phyloP scores from a whole-genome alignment of 495 filamentous ascomycete species.

The Lasiosphaeria miniovina region DNA sequence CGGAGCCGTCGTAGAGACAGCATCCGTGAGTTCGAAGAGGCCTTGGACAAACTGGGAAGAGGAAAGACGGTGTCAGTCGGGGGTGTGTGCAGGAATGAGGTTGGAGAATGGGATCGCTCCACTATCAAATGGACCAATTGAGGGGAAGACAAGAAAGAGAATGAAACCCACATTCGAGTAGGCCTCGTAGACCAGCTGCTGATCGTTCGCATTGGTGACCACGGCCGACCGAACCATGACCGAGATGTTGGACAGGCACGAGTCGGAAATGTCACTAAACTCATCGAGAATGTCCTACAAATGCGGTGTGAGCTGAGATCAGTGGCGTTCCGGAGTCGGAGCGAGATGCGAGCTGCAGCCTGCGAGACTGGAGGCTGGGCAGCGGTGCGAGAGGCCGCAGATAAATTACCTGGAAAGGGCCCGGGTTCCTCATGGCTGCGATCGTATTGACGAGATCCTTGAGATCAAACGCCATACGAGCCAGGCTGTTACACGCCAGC shows the following conservation, averaged over 20 bases:
- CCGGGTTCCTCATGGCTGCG: conserved; percentile 13
- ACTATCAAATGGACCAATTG: not conserved
- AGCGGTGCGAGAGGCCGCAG: not conserved
- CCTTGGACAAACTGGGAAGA: conserved; percentile 19
- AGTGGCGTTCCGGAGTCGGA: not conserved
- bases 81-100: not conserved
- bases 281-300: conserved; percentile 23
- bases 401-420: conserved; percentile 19
- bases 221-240: conserved; percentile 23
- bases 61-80: not conserved
- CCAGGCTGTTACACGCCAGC: conserved; percentile 21
- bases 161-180: conserved; percentile 19
- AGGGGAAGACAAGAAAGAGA: not conserved
- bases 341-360: not conserved
- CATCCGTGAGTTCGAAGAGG: conserved; percentile 22
- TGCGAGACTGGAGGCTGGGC: not conserved
- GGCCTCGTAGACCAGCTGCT: conserved; percentile 22
- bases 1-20: conserved; percentile 15
- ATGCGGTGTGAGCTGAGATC: not conserved
- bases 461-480: conserved; percentile 24
- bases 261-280: conserved; percentile 24
- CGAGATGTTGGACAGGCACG: conserved; percentile 24
- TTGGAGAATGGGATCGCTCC: not conserved
- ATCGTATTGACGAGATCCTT: conserved; percentile 22
- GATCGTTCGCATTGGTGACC: conserved; percentile 14